A percentile compares a stretch with the other conserved stretches of the same genome.
phyloP scores from a whole-genome alignment of 192 early-diverging fungal species.

The Backusella tarrabulga region DNA sequence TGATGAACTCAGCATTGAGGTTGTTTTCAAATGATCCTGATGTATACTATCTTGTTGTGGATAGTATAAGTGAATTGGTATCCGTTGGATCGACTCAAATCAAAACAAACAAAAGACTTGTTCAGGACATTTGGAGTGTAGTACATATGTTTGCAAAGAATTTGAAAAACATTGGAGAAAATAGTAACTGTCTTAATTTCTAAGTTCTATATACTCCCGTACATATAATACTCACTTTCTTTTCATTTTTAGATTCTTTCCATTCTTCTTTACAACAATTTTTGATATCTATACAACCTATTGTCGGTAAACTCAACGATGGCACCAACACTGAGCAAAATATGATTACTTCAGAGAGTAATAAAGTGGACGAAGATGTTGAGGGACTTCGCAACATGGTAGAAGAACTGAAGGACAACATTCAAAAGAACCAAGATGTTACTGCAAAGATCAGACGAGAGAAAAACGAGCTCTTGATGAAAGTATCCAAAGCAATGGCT shows the following conservation, averaged over 20 bases:
- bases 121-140: conserved; percentile 51
- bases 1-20: conserved; percentile 22
- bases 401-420: conserved; percentile 17
- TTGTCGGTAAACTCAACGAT: conserved; percentile 27
- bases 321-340: background rate
- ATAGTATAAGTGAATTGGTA: conserved; percentile 23
- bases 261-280: conserved; percentile 20
- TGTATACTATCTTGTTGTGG: conserved; percentile 26
- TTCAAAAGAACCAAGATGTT: conserved; percentile 18
- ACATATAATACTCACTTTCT: background rate
- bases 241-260: conserved; percentile 14
- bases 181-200: conserved; percentile 2
- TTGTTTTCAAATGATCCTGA: conserved; percentile 19
- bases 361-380: conserved; percentile 17
- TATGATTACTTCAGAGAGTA: background rate
- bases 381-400: conserved; percentile 28
- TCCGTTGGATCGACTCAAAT: background rate
- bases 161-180: conserved; percentile 1
- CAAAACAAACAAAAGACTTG: conserved; percentile 24
- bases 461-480: conserved; percentile 33
- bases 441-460: conserved; percentile 29
- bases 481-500: conserved; percentile 23
- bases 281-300: conserved; percentile 20
- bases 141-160: conserved; percentile 43
- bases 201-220: background rate